Base-by-base conservation (phyloP, 768 basidiomycete genomes). In the Pisolithus marmoratus region DNA sequence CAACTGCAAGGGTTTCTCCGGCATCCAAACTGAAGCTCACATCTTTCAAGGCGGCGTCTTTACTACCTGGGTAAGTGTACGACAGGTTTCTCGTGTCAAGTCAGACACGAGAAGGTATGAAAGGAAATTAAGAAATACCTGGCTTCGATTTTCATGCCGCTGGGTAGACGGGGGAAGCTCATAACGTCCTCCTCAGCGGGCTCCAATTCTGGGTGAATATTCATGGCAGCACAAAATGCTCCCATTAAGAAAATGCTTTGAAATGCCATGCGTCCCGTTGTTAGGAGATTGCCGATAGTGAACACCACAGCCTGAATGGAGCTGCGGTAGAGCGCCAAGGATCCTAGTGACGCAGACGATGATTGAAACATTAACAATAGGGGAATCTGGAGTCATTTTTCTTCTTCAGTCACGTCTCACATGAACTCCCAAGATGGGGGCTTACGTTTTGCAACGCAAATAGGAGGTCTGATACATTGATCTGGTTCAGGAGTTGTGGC, bases 161-260 rank as follows among this genome's bases (percentile, higher is more conserved):
- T 72, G 8, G 70, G 64, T 31, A 70, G 57, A 38, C 73, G 68
- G 46, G 66, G 68, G 63, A 84, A 90, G 27, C 63, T 68, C 38
- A 77, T 69, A 23, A 64, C 61, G 45, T 82, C 76, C 46, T 82
- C 78, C 24, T 78, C 70, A 48, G 68, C 69, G 29, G 88, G 88
- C 55, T 85, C 80, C 37, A 92, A 65, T 56, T 76, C 76, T 24
- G 87, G 87, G 56, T 81, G 79, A 54, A 91, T 69, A 57, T 79
- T 76, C 74, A 82, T 83, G 45, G 86, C 84, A 42, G 88, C 88
- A 60, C 81, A 83, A 63, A 91, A 94, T 7, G 91, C 90, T 45
- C 85, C 86, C 82, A 93, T 85, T 53, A 90, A 73, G 70, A 94
- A 94, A 46, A 93, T 77, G 29, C 83, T 81, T 66, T 94, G 90